Conservation (phyloP, 192 early-diverging fungal species). For the Rhizophagus clarus region DNA sequence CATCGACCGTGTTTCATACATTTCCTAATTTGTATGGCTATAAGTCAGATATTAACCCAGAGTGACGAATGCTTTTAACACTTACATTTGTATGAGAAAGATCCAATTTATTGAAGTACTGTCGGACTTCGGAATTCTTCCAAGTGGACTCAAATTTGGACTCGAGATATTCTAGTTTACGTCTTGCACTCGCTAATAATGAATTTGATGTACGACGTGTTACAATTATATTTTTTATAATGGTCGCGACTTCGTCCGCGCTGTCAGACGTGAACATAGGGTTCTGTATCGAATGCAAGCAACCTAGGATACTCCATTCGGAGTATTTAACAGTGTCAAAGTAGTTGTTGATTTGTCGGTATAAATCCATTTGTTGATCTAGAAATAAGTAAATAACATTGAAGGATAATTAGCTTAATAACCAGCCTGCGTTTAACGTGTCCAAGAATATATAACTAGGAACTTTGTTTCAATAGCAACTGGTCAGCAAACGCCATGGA, state of each 20-base stretch:
- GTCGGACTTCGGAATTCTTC: slow-evolving; percentile 20
- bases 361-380: slow-evolving; percentile 28
- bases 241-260: slow-evolving; percentile 22
- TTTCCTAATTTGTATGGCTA: slow-evolving; percentile 26
- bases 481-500: slow-evolving; percentile 25
- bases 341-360: slow-evolving; percentile 24
- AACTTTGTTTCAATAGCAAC: slow-evolving; percentile 32
- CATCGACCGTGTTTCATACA: slow-evolving; percentile 27
- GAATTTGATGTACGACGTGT: slow-evolving; percentile 29
- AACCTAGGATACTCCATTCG: slow-evolving; percentile 28
- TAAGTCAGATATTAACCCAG: slow-evolving; percentile 29
- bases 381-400: too few relatives aligned
- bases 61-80: slow-evolving; percentile 18
- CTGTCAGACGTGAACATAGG: slow-evolving; percentile 25
- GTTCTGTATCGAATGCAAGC: slow-evolving; percentile 25
- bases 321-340: slow-evolving; percentile 27
- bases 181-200: slow-evolving; percentile 28
- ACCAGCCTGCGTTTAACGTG: slow-evolving; percentile 27
- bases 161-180: slow-evolving; percentile 28
- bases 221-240: slow-evolving; percentile 28
- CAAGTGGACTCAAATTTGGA: slow-evolving; percentile 28
- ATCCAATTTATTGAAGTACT: slow-evolving; percentile 32
- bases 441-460: slow-evolving; percentile 30
- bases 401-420: slow-evolving; percentile 25
- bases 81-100: slow-evolving; percentile 33